Conservation (phyloP, 2,329 filamentous ascomycete genomes). For the Pseudogymnoascus sp. region DNA sequence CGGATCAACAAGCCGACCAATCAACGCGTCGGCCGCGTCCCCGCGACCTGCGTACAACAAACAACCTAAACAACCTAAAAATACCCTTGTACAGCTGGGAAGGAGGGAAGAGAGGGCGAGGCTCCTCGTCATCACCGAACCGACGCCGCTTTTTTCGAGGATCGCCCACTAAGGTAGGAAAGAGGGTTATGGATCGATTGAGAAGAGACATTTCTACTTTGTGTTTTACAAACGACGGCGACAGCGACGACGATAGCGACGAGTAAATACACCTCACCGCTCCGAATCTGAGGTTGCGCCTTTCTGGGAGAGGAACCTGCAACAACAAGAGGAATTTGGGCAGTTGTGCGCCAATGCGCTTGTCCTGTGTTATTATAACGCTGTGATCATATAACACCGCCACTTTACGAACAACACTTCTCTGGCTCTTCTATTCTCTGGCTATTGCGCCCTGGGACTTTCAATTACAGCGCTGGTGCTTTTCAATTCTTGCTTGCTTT, state of each 20-base stretch:
- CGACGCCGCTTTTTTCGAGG: not conserved
- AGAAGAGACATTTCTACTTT: not conserved
- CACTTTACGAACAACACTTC: not conserved
- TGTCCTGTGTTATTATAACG: constrained; percentile 5
- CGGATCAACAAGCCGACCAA: not conserved
- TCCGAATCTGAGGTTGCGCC: not conserved
- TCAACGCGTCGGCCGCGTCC: constrained; percentile 9
- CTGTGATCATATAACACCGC: not conserved
- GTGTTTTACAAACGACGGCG: not conserved
- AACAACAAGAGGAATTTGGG: not conserved
- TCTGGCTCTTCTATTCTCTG: not conserved
- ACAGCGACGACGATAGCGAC: not conserved
- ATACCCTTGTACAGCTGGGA: constrained; percentile 1
- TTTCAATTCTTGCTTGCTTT: not conserved
- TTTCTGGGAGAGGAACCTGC: not conserved
- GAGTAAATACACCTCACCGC: not conserved
- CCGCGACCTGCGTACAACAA: constrained; percentile 1
- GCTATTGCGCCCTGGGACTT: not conserved
- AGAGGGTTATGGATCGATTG: not conserved
- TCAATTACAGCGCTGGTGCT: constrained; percentile 1
- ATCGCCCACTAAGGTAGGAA: constrained; percentile 1
- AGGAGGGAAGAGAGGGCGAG: not conserved
- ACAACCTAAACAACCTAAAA: constrained; percentile 8
- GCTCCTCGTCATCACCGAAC: constrained; percentile 1
- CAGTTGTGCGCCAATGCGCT: not conserved